Conservation (phyloP, 108 stramenopile species). For the Skeletonema menzelii region DNA sequence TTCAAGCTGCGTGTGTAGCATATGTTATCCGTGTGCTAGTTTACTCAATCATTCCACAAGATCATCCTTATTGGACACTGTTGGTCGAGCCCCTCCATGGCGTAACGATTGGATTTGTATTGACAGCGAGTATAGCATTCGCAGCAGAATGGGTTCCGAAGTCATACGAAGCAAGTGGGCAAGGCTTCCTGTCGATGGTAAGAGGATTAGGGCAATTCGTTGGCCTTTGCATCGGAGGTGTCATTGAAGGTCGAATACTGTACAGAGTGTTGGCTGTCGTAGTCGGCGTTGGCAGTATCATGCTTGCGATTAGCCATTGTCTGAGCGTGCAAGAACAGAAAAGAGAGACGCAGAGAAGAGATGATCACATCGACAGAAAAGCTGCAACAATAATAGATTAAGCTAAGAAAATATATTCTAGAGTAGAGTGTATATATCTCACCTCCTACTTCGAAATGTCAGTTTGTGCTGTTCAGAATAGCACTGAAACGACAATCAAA, state of each 20-base stretch:
- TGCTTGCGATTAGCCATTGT: constrained; percentile 24
- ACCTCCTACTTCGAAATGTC: not conserved
- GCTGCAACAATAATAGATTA: not conserved
- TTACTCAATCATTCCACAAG: constrained; percentile 56
- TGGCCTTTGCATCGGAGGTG: constrained; percentile 47
- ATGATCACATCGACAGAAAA: not conserved
- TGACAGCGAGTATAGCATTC: constrained; percentile 52
- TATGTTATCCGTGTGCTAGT: constrained; percentile 61
- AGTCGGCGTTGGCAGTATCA: constrained; percentile 35
- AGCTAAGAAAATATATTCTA: not conserved
- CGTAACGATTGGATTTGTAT: constrained; percentile 57
- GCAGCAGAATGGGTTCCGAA: constrained; percentile 42
- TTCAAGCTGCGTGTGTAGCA: constrained; percentile 46
- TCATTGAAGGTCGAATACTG: constrained; percentile 38
- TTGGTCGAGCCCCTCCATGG: constrained; percentile 69
- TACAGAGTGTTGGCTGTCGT: constrained; percentile 41
- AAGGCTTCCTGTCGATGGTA: constrained; percentile 42
- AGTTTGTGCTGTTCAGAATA: not conserved
- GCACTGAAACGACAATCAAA: not conserved
- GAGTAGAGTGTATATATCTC: not conserved
- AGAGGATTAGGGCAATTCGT: constrained; percentile 40
- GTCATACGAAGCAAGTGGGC: constrained; percentile 42
- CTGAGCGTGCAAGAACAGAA: too few species aligned
- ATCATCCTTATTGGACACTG: constrained; percentile 46
- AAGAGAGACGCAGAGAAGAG: too few species aligned